phyloP scores from a whole-genome alignment of 345 rosid species.

The Dipteronia sinensis region DNA sequence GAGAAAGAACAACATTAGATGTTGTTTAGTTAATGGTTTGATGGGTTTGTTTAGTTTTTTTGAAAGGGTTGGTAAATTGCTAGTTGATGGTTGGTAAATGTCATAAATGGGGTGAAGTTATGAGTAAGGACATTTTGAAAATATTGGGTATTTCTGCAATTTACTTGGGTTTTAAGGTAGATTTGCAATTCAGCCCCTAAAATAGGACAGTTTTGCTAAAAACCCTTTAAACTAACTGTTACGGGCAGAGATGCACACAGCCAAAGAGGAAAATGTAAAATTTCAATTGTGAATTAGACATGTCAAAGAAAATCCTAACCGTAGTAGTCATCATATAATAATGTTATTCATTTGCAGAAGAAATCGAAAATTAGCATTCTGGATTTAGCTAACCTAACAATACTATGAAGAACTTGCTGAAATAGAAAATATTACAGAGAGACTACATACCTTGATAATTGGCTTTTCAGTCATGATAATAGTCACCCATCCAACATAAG shows the following conservation, averaged over 20 bases:
- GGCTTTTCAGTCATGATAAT: slow-evolving; percentile 97
- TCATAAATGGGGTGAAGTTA: too few species aligned
- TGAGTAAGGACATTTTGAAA: too few species aligned
- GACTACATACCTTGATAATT: slow-evolving; percentile 62
- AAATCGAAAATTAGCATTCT: neutral
- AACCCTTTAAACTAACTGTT: neutral
- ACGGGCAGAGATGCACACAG: neutral
- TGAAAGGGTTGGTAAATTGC: too few species aligned
- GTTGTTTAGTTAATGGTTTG: too few species aligned
- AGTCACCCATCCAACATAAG: slow-evolving; percentile 96
- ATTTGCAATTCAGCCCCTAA: too few species aligned
- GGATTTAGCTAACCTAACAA: neutral
- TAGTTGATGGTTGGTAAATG: too few species aligned
- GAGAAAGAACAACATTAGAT: too few species aligned
- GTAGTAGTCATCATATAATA: neutral
- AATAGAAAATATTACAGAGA: slow-evolving; percentile 2
- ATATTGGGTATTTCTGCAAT: too few species aligned
- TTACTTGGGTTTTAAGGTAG: too few species aligned
- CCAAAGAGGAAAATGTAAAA: neutral
- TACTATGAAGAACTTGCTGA: slow-evolving; percentile 3
- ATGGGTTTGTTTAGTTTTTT: too few species aligned
- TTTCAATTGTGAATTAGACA: neutral
- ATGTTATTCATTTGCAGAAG: neutral
- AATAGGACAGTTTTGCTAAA: too few species aligned
- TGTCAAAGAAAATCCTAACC: neutral